phyloP scores from a whole-genome alignment of 306 rosid genomes.

The barrel medic (Medicago truncatula) region MtrunA17r5.0-ANR NC_053044.1:15812001-15812500 shows the following conservation, averaged over 20 bases:
- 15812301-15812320: background rate
- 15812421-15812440: constrained; percentile 17
- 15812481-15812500: background rate
- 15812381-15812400: background rate
- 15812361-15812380: background rate
- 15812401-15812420: constrained; percentile 22
- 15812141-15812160: background rate
- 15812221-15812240: constrained; percentile 12
- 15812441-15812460: constrained; percentile 8
- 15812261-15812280: background rate
- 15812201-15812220: constrained; percentile 5
- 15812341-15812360: background rate
- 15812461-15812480: background rate
- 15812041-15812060: no score
- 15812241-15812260: background rate
- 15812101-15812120: no score
- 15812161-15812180: constrained; percentile 20
- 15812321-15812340: constrained; percentile 29
- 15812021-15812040: no score
- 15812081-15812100: no score
- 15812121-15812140: no score
- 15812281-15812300: background rate
- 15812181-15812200: background rate
- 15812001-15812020: no score
- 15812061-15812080: no score